Conservation (phyloP, 805 yeast genomes). For the Candida chilensis region DNA sequence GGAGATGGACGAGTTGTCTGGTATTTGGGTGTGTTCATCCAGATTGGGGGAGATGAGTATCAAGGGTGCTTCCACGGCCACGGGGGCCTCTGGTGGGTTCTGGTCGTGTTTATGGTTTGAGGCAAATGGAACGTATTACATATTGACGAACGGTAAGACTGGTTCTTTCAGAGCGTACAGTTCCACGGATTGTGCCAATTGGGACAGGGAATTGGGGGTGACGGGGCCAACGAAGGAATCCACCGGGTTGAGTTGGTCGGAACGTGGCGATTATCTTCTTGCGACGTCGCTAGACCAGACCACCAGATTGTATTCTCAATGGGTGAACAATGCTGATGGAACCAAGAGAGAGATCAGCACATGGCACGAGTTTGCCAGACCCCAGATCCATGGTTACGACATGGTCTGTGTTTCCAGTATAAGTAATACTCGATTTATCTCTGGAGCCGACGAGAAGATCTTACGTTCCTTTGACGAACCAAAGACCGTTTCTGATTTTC, state of each 20-base stretch:
- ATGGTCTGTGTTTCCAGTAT: constrained; percentile 75
- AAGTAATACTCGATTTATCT: constrained; percentile 56
- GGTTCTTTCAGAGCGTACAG: constrained; percentile 87
- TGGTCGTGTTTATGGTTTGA: constrained; percentile 64
- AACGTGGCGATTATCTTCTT: constrained; percentile 54
- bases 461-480: constrained; percentile 87
- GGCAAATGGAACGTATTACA: constrained; percentile 27
- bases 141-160: constrained; percentile 81
- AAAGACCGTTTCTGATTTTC: constrained; percentile 55
- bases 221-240: constrained; percentile 72
- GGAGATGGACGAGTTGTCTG: constrained; percentile 81
- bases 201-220: constrained; percentile 45
- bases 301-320: constrained; percentile 70
- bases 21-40: constrained; percentile 79
- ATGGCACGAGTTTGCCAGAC: constrained; percentile 93
- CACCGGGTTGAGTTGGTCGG: constrained; percentile 75
- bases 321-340: constrained; percentile 27
- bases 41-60: constrained; percentile 88
- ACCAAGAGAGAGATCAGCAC: constrained; percentile 17
- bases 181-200: constrained; percentile 17
- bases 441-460: constrained; percentile 95
- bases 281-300: constrained; percentile 91
- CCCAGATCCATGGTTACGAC: constrained; percentile 97
- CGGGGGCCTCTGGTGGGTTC: constrained; percentile 78
- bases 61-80: constrained; percentile 97